Percentiles rank a stretch among this genome's conserved stretches.
phyloP scores from a whole-genome alignment of 805 yeast genomes.

The Grigorovia transvaalensis region DNA sequence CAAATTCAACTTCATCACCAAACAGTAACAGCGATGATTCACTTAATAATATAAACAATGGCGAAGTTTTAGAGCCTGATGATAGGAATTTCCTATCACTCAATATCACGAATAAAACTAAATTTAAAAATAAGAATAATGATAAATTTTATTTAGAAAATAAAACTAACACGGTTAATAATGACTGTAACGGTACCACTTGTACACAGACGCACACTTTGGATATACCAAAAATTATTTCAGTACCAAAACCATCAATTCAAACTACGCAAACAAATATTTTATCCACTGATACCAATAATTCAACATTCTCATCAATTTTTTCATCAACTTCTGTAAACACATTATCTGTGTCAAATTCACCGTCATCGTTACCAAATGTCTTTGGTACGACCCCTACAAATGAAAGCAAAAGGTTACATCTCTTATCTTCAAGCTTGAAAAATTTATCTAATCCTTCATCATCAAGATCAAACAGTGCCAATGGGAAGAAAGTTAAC shows the following conservation, averaged over 20 bases:
- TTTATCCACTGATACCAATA: not conserved
- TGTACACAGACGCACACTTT: not conserved
- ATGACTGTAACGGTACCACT: not conserved
- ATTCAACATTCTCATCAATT: slow-evolving; percentile 1
- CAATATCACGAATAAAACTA: slow-evolving; percentile 24
- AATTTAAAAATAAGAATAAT: not conserved
- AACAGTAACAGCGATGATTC: slow-evolving; percentile 5
- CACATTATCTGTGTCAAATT: not conserved
- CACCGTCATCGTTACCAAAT: not conserved
- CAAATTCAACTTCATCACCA: slow-evolving; percentile 9
- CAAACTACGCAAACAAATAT: not conserved
- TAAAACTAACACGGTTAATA: not conserved
- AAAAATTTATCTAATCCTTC: slow-evolving; percentile 1
- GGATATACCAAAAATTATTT: slow-evolving; percentile 2
- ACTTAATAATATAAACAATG: not conserved
- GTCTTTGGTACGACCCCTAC: not conserved
- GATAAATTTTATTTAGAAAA: not conserved
- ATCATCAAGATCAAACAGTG: slow-evolving; percentile 1
- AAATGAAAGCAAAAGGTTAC: not conserved
- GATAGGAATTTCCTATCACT: slow-evolving; percentile 34
- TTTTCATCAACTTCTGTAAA: slow-evolving; percentile 5
- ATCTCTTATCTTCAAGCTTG: not conserved
- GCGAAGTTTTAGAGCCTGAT: slow-evolving; percentile 33
- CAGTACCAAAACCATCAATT: slow-evolving; percentile 1
- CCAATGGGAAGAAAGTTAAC: not conserved